These are phyloP conservation scores for Ogataea nonfermentans DNA, from an alignment of 805 yeast species.

Conservation along the genomic window DNA sequence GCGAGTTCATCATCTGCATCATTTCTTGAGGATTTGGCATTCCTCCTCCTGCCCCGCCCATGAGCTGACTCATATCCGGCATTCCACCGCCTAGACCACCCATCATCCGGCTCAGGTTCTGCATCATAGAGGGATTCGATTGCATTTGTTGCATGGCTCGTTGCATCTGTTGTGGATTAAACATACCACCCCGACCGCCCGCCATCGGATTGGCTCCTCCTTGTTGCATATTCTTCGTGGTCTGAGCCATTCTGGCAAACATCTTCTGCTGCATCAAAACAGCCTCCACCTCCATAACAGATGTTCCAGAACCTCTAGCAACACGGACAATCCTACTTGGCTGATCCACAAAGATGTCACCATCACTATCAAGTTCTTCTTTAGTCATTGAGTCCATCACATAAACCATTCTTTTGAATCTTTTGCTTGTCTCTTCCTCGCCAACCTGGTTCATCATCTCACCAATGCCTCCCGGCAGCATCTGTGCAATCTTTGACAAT, in stretches of 20 bases:
- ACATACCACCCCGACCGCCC: slow-evolving; percentile 37
- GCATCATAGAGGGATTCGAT: slow-evolving; percentile 75
- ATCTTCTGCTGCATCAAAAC: slow-evolving; percentile 85
- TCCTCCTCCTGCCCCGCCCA: slow-evolving; percentile 47
- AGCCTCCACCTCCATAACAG: slow-evolving; percentile 91
- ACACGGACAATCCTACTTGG: slow-evolving; percentile 87
- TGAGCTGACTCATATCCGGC: slow-evolving; percentile 66
- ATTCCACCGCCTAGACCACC: slow-evolving; percentile 65
- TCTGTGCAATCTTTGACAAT: slow-evolving; percentile 84
- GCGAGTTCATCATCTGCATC: slow-evolving; percentile 38
- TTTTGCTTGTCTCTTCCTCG: slow-evolving; percentile 85
- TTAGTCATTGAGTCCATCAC: slow-evolving; percentile 96
- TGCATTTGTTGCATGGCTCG: slow-evolving; percentile 59
- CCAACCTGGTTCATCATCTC: slow-evolving; percentile 82
- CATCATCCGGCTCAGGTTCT: slow-evolving; percentile 67
- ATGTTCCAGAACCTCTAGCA: slow-evolving; percentile 92
- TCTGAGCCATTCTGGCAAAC: slow-evolving; percentile 92
- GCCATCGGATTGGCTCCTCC: slow-evolving; percentile 52
- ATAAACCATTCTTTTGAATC: slow-evolving; percentile 83
- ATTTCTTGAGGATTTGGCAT: slow-evolving; percentile 49
- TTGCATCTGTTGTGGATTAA: slow-evolving; percentile 35
- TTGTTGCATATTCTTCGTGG: slow-evolving; percentile 53
- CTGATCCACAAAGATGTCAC: slow-evolving; percentile 70
- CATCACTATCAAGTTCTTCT: slow-evolving; percentile 87
- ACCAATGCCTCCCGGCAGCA: slow-evolving; percentile 91